Evolutionary conservation across 1,284 basidiomycete species (phyloP), one percentile per base, ranked within the genome.

Genomic region (Cutaneotrichosporon spelunceum): DNA sequence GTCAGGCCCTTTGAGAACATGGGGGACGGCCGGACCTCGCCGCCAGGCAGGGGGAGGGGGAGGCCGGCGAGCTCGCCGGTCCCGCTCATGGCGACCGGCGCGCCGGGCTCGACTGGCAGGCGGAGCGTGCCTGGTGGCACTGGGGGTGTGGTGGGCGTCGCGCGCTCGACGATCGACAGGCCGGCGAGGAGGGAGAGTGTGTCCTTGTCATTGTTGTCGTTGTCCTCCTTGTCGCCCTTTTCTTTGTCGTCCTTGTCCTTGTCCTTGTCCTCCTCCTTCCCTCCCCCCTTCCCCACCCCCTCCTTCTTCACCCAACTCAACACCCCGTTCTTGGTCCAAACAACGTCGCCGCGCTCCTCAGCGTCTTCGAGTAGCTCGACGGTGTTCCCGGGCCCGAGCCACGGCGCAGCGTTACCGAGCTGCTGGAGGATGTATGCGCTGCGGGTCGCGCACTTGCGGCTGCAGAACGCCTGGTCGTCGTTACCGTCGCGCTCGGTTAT

Each of bases 401-500:
- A 75, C 16, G 69, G 61, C 13, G 70, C 69, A 57, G 72, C 71
- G 14, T 53, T 66, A 4, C 60, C 67, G 34, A 77, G 59, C 21
- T 59, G 50, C 10, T 62, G 54, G 21, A 67, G 65, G 14, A 75
- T 65, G 68, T 67, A 77, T 13, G 45, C 57, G 16, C 64, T 67
- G 48, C 67, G 58, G 36, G 59, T 61, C n/a, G 54, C 60, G 47
- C 75, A 77, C 33, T 53, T 56, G 14, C 60, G 65, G 11, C 48
- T 47, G 52, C 75, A 77, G 52, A 65, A 77, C 26, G 68, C 73
- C 29, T 77, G 68, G 47, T 72, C 72, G 21, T 61, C 63, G 53
- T 77, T 77, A 1, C 73, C 75, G 27, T 70, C 63, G 1, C 55
- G 57, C n/a, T 68, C 64, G 11, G 67, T 69, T 49, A 77, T 73